A percentile compares a stretch with the other conserved stretches of the same genome.
Conservation (phyloP, 2,329 filamentous ascomycete genomes). For the Fusarium odoratissimum region DNA sequence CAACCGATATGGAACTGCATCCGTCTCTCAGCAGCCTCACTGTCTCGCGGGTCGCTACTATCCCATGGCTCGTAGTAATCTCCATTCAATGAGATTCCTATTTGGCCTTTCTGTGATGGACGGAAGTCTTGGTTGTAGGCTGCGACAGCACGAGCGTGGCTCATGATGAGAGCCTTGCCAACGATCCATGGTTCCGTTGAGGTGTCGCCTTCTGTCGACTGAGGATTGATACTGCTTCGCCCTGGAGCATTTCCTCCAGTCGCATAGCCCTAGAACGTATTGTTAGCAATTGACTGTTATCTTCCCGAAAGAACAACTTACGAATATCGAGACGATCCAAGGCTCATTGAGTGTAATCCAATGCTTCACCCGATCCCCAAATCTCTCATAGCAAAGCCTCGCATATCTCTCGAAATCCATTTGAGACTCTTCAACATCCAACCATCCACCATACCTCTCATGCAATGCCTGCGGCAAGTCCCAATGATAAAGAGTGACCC, state of each 20-base stretch:
- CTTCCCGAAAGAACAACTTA: neutral
- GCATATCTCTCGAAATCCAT: conserved; percentile 53
- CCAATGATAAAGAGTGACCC: conserved; percentile 75
- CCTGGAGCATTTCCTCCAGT: conserved; percentile 52
- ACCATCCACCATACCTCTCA: conserved; percentile 51
- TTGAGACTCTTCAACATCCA: conserved; percentile 48
- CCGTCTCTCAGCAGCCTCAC: conserved; percentile 48
- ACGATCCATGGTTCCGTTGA: conserved; percentile 53
- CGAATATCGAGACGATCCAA: conserved; percentile 53
- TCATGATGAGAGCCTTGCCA: conserved; percentile 52
- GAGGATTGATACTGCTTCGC: conserved; percentile 42
- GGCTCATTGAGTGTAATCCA: conserved; percentile 57
- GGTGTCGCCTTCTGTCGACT: conserved; percentile 46
- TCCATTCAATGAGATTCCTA: conserved; percentile 53
- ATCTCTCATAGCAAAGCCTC: conserved; percentile 51
- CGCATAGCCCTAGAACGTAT: conserved; percentile 43
- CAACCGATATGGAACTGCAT: conserved; percentile 55
- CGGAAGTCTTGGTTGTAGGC: conserved; percentile 50
- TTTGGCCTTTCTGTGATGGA: conserved; percentile 45
- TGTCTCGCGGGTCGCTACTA: conserved; percentile 36
- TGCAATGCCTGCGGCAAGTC: conserved; percentile 57
- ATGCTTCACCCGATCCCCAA: conserved; percentile 56
- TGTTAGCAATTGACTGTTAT: neutral
- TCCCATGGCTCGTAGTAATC: conserved; percentile 55
- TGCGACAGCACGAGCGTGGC: conserved; percentile 49